Evolutionary conservation across 495 filamentous ascomycete species (phyloP).

Genomic region (Aspergillus cristatus): DNA sequence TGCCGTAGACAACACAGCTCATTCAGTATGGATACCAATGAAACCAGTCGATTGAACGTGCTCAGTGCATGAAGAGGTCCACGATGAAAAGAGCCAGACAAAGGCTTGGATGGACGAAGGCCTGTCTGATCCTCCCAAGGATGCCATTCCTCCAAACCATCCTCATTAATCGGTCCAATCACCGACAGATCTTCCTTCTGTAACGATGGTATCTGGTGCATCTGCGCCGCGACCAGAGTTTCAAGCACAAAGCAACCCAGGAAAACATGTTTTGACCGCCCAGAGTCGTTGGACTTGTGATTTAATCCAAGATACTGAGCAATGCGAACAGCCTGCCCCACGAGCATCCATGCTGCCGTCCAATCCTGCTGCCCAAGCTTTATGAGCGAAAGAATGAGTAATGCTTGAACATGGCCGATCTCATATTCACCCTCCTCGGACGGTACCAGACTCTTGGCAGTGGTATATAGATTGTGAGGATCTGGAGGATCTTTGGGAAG

Average conservation of each 20-base stretch:
- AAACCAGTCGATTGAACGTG: conserved; percentile 48
- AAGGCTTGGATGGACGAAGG: conserved; percentile 22
- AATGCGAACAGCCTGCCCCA: conserved; percentile 51
- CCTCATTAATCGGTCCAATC: conserved; percentile 43
- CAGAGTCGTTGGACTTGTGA: conserved; percentile 10
- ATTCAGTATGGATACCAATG: conserved; percentile 37
- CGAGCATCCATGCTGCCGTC: conserved; percentile 48
- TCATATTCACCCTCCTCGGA: conserved; percentile 42
- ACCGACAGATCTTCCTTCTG: conserved; percentile 34
- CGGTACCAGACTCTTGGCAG: conserved; percentile 48
- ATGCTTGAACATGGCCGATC: conserved; percentile 52
- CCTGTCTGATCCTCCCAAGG: conserved; percentile 48
- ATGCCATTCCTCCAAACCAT: conserved; percentile 64
- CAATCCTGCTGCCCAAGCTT: conserved; percentile 47
- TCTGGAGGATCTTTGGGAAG: conserved; percentile 10
- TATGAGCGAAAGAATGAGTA: conserved; percentile 50
- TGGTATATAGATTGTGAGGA: conserved; percentile 38
- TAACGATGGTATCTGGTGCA: conserved; percentile 43
- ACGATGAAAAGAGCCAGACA: conserved; percentile 30
- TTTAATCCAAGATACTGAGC: conserved; percentile 38
- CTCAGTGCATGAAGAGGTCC: conserved; percentile 48
- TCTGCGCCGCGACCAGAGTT: conserved; percentile 47
- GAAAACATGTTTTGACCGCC: conserved; percentile 41
- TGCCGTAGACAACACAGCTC: conserved; percentile 27
- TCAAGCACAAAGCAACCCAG: conserved; percentile 58